phyloP scores from a whole-genome alignment of 164 flowering plant species.

The Kalanchoe fedtschenkoi region DNA sequence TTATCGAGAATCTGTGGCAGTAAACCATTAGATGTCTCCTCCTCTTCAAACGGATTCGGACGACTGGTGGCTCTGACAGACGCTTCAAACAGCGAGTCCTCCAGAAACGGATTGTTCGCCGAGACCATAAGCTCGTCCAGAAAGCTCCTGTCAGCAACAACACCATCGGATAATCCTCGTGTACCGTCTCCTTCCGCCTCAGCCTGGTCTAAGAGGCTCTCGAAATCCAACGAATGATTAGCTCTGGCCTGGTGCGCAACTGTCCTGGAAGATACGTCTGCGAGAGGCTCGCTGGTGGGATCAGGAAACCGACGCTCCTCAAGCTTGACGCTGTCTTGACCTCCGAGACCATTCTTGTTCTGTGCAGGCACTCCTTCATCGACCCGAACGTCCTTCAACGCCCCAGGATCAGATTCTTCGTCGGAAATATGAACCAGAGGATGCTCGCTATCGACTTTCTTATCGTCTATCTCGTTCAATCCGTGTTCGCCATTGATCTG shows the following conservation, averaged over 20 bases:
- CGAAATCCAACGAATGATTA: not conserved
- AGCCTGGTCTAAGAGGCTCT: not conserved
- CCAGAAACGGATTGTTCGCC: not conserved
- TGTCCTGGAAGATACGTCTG: not conserved
- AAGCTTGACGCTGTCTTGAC: not conserved
- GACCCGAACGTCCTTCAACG: slow-evolving; percentile 49
- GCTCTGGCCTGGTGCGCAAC: not conserved
- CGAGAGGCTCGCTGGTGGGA: not conserved
- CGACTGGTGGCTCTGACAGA: not conserved
- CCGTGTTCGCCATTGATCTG: not conserved
- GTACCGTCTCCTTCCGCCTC: not conserved
- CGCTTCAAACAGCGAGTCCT: not conserved
- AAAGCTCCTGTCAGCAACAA: not conserved
- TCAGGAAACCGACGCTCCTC: not conserved
- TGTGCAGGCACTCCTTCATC: slow-evolving; percentile 45
- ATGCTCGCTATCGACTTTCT: slow-evolving; percentile 17
- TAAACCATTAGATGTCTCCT: not conserved
- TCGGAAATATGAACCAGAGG: slow-evolving; percentile 33
- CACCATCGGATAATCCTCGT: not conserved
- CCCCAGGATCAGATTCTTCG: slow-evolving; percentile 28
- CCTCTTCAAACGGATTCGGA: not conserved
- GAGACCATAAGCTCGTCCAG: not conserved
- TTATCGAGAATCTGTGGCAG: not conserved
- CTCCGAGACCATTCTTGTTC: slow-evolving; percentile 27
- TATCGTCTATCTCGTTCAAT: not conserved